Conservation (phyloP, 2,329 filamentous ascomycete species). For the Ophiobolus disseminans region DNA sequence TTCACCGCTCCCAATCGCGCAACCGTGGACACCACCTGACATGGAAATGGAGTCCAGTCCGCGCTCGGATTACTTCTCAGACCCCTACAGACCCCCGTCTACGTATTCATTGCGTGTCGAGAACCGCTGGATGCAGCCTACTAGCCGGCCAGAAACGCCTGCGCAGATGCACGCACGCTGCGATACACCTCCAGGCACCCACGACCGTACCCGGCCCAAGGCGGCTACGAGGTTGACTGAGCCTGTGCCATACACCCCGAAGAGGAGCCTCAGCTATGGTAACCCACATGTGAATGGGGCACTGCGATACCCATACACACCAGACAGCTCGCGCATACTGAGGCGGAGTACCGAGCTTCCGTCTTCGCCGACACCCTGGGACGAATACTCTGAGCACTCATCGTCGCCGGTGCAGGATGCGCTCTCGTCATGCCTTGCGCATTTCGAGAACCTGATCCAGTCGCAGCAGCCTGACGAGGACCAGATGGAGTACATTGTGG, state of each 20-base stretch:
- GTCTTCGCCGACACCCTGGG: slow-evolving; percentile 36
- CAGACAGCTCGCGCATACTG: slow-evolving; percentile 36
- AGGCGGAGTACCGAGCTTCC: slow-evolving; percentile 20
- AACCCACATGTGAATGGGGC: slow-evolving; percentile 17
- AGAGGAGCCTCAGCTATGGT: slow-evolving; percentile 18
- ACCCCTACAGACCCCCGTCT: slow-evolving; percentile 23
- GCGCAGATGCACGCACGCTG: slow-evolving; percentile 11
- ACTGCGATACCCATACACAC: slow-evolving; percentile 42
- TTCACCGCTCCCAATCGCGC: slow-evolving; percentile 26
- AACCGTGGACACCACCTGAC: slow-evolving; percentile 43
- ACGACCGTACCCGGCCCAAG: slow-evolving; percentile 21
- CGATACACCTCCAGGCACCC: slow-evolving; percentile 20
- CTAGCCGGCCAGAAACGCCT: slow-evolving; percentile 6
- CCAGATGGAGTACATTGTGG: slow-evolving; percentile 45
- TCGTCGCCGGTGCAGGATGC: slow-evolving; percentile 40
- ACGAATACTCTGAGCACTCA: slow-evolving; percentile 22
- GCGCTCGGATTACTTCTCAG: slow-evolving; percentile 29
- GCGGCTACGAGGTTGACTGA: slow-evolving; percentile 20
- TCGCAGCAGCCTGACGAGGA: slow-evolving; percentile 39
- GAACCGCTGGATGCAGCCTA: slow-evolving; percentile 17
- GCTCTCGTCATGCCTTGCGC: slow-evolving; percentile 40
- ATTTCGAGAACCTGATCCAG: slow-evolving; percentile 41
- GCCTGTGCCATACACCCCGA: slow-evolving; percentile 32
- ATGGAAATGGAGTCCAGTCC: slow-evolving; percentile 21
- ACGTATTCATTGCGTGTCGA: slow-evolving; percentile 16